Evolutionary conservation across 2,329 filamentous ascomycete species (phyloP).

Genomic region (Apiospora malaysiana): DNA sequence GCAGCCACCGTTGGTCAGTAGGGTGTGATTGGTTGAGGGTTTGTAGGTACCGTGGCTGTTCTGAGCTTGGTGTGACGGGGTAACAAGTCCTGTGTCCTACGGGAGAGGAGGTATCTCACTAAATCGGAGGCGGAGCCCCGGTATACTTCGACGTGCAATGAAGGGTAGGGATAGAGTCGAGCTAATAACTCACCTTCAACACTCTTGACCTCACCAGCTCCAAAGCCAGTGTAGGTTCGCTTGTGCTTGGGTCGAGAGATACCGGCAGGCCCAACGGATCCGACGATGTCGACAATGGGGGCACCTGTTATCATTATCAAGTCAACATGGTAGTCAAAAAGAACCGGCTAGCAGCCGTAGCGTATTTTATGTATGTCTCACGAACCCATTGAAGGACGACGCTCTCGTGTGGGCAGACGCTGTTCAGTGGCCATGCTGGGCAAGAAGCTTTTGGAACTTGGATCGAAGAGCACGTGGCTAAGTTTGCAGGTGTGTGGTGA

Average conservation of each 20-base stretch:
- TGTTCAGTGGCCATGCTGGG: conserved; percentile 41
- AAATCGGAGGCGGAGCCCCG: background rate
- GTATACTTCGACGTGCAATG: conserved; percentile 3
- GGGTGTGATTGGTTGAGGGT: background rate
- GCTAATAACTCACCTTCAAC: conserved; percentile 73
- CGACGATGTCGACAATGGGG: conserved; percentile 85
- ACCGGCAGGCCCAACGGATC: conserved; percentile 84
- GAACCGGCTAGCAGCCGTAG: background rate
- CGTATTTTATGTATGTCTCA: background rate
- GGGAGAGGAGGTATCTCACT: background rate
- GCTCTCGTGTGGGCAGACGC: conserved; percentile 66
- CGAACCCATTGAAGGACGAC: conserved; percentile 72
- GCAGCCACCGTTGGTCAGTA: background rate
- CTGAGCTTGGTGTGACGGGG: background rate
- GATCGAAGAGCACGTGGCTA: background rate
- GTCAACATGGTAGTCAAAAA: background rate
- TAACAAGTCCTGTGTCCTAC: background rate
- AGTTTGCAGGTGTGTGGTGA: background rate
- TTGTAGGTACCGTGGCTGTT: background rate
- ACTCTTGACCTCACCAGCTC: conserved; percentile 86
- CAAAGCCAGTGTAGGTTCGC: conserved; percentile 94
- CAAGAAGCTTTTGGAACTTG: background rate
- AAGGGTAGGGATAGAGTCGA: background rate
- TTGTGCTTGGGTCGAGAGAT: conserved; percentile 92
- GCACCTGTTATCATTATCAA: conserved; percentile 51